Base-by-base conservation (phyloP, 2,329 filamentous ascomycete genomes). In the Phaeosphaeria sp. region DNA sequence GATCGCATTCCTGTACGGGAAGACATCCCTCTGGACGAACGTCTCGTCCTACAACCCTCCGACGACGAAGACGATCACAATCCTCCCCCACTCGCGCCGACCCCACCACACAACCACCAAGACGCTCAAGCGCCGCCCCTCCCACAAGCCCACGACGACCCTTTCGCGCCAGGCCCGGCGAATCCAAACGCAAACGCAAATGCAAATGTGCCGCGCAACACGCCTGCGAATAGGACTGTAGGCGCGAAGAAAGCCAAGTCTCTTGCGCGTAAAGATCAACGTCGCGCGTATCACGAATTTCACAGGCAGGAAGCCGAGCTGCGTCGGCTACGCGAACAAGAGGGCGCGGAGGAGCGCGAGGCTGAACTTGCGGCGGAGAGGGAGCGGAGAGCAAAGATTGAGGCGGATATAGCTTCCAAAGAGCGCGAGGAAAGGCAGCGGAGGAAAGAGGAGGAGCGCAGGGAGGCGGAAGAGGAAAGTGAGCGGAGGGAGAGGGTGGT, bases 231-330 rank as follows among this genome's bases (percentile, higher is more conserved):
- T 54, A 72, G 74, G 57, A 62, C 64, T 17, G 74, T 83, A 21
- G 81, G 81, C 53, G 78, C 81, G 11, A 83, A 83, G 61, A 83
- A 83, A 63, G 80, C 81, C 1, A 81, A 80, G 53, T 80, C 79
- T 2, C 72, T 83, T 7, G 80, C 80, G 0, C 76, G 79, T 18
- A 74, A 74, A 54, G 80, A 83, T 56, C 75, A 79, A 57, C 72
- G 75, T 1, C 66, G 77, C 17, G 75, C 75, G 17, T 84, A 84
- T 66, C 77, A 83, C 65, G 82, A 84, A 62, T 84, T 83, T 63
- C 72, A 79, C 59, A 74, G 81, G 1, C 76, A 79, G 15, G 80
- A 83, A 70, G 81, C 80, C 4, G 81, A 83, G 44, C 73, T 78
- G 20, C 78, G 81, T 20, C 74, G 80, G 0, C 71, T 77, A 1